phyloP scores from a whole-genome alignment of 2,329 filamentous ascomycete genomes.

The Penicillium sp. region DNA sequence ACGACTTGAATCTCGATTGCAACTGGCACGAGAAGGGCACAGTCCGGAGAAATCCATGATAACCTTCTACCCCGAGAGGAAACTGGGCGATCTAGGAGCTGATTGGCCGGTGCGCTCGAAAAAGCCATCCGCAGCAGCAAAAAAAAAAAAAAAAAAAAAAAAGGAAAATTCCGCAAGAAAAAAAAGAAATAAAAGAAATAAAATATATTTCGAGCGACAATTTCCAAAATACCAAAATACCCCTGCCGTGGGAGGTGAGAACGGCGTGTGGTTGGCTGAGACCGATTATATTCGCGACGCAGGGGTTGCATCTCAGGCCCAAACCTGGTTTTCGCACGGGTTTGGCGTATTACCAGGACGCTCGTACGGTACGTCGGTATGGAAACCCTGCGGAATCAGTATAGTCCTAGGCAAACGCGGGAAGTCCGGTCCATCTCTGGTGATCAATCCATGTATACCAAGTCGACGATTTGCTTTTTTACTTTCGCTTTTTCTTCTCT shows the following conservation, averaged over 20 bases:
- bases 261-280: conserved; percentile 29
- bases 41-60: conserved; percentile 27
- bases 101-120: conserved; percentile 22
- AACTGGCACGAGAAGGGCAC: conserved; percentile 26
- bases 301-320: conserved; percentile 29
- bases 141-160: conserved; percentile 6
- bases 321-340: neutral
- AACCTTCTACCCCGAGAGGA: conserved; percentile 22
- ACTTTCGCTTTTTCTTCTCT: no score
- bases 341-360: conserved; percentile 21
- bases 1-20: conserved; percentile 23
- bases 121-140: conserved; percentile 23
- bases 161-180: conserved; percentile 2
- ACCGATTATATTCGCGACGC: conserved; percentile 26
- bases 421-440: conserved; percentile 4
- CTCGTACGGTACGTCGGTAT: conserved; percentile 14
- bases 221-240: conserved; percentile 19
- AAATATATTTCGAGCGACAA: conserved; percentile 6
- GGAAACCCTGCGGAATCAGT: no score
- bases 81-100: conserved; percentile 11
- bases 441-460: no score
- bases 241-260: conserved; percentile 27
- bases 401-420: conserved; percentile 14
- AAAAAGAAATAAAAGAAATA: conserved; percentile 1
- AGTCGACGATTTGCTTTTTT: no score